phyloP scores from a whole-genome alignment of 1,284 basidiomycete species.

The Xerocomus amazonicus region DNA sequence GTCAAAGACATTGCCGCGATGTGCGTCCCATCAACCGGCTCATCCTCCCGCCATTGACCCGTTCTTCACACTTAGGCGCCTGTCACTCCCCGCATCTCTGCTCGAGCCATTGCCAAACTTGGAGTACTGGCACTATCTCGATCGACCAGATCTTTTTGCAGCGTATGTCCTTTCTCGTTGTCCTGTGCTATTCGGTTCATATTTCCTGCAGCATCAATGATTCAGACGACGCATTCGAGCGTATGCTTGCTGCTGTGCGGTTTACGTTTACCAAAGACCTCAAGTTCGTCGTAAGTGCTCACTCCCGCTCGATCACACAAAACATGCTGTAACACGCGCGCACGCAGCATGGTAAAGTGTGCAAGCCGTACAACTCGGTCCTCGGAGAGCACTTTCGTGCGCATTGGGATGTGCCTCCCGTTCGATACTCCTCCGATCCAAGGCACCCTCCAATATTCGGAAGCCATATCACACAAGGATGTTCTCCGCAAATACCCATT shows the following conservation, averaged over 20 bases:
- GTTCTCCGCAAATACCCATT: conserved; percentile 28
- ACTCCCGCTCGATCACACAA: background rate
- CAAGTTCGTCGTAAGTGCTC: conserved; percentile 77
- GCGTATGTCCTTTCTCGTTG: conserved; percentile 52
- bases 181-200: conserved; percentile 5
- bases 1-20: conserved; percentile 91
- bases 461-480: conserved; percentile 37
- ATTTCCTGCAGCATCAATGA: conserved; percentile 71
- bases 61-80: conserved; percentile 50
- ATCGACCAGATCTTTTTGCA: conserved; percentile 89
- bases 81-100: conserved; percentile 85
- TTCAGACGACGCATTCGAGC: conserved; percentile 84
- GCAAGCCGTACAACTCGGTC: conserved; percentile 96
- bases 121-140: conserved; percentile 94
- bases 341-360: conserved; percentile 77
- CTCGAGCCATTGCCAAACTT: conserved; percentile 91
- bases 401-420: conserved; percentile 77
- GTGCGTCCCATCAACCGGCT: conserved; percentile 42
- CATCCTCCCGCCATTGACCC: conserved; percentile 10
- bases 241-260: conserved; percentile 87
- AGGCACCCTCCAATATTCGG: conserved; percentile 46
- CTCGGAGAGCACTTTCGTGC: conserved; percentile 90
- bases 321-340: conserved; percentile 3
- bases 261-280: conserved; percentile 94
- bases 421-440: conserved; percentile 49